phyloP scores from a whole-genome alignment of 2,329 filamentous ascomycete species.

The Orbilia oligospora region DNA sequence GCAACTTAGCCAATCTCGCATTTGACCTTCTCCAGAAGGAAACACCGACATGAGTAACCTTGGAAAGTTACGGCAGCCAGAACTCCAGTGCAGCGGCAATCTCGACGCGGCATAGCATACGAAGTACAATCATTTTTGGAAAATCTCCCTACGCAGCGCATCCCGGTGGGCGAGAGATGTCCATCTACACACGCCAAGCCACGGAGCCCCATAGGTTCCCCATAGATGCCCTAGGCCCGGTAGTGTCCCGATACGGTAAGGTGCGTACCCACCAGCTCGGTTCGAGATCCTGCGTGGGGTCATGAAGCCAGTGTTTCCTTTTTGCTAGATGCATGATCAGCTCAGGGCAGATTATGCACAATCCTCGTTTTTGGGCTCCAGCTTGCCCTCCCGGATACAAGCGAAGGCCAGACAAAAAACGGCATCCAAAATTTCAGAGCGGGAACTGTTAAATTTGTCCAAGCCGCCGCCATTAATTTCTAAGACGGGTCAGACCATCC shows the following conservation, averaged over 20 bases:
- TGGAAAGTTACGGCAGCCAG: constrained; percentile 36
- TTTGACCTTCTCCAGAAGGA: constrained; percentile 47
- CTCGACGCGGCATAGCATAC: constrained; percentile 50
- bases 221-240: constrained; percentile 20
- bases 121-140: constrained; percentile 35
- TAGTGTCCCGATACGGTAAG: constrained; percentile 42
- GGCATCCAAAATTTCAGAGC: constrained; percentile 46
- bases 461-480: constrained; percentile 58
- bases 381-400: constrained; percentile 58
- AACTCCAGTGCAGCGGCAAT: constrained; percentile 21
- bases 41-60: constrained; percentile 44
- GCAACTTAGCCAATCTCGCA: constrained; percentile 34
- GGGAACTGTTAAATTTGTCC: constrained; percentile 60
- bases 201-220: not conserved
- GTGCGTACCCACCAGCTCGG: constrained; percentile 49
- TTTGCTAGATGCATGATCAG: constrained; percentile 40
- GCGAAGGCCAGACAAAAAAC: constrained; percentile 53
- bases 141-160: constrained; percentile 45
- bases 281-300: constrained; percentile 60
- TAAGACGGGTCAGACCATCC: constrained; percentile 49
- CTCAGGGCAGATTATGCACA: constrained; percentile 48
- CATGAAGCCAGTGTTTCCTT: constrained; percentile 57
- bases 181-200: constrained; percentile 35
- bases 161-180: constrained; percentile 33
- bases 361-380: constrained; percentile 49